Conservation (phyloP, 192 early-diverging fungal genomes). For the Linnemannia elongata region DNA sequence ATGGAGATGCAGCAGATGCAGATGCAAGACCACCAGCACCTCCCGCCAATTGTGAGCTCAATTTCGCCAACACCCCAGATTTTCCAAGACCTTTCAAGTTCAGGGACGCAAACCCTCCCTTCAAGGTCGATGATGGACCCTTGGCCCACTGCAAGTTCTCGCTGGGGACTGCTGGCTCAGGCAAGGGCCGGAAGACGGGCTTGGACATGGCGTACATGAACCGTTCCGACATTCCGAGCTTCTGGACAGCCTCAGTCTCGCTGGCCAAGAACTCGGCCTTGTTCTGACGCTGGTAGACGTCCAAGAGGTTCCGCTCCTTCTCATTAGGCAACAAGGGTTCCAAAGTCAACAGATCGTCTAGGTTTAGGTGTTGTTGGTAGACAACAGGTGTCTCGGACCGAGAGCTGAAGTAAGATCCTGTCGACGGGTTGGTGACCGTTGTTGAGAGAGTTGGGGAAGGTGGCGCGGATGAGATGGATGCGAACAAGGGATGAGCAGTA, state of each 20-base stretch:
- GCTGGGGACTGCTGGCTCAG: not conserved
- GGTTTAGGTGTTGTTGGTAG: slow-evolving; percentile 33
- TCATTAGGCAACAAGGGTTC: slow-evolving; percentile 43
- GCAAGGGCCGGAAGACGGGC: slow-evolving; percentile 25
- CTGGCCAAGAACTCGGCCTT: slow-evolving; percentile 25
- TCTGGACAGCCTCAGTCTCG: slow-evolving; percentile 35
- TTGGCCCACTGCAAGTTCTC: slow-evolving; percentile 16
- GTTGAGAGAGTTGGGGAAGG: slow-evolving; percentile 3
- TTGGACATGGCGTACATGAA: slow-evolving; percentile 48
- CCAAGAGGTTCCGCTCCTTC: slow-evolving; percentile 32
- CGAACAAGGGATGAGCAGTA: slow-evolving; percentile 39
- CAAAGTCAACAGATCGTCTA: slow-evolving; percentile 47
- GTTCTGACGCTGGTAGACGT: slow-evolving; percentile 35
- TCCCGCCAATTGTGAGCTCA: not conserved
- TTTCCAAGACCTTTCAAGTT: slow-evolving; percentile 20
- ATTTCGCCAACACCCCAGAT: not conserved
- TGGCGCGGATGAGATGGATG: slow-evolving; percentile 11
- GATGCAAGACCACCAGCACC: not conserved
- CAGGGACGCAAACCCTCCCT: slow-evolving; percentile 27
- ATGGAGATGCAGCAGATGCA: not conserved
- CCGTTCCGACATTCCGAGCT: slow-evolving; percentile 38
- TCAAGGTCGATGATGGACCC: not conserved
- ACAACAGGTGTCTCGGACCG: slow-evolving; percentile 38
- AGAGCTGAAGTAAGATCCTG: slow-evolving; percentile 4
- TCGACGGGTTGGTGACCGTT: not conserved